Percentiles rank a stretch among this genome's conserved stretches.
phyloP scores from a whole-genome alignment of 2,329 filamentous ascomycete species.

The Claviceps pazoutovae region DNA sequence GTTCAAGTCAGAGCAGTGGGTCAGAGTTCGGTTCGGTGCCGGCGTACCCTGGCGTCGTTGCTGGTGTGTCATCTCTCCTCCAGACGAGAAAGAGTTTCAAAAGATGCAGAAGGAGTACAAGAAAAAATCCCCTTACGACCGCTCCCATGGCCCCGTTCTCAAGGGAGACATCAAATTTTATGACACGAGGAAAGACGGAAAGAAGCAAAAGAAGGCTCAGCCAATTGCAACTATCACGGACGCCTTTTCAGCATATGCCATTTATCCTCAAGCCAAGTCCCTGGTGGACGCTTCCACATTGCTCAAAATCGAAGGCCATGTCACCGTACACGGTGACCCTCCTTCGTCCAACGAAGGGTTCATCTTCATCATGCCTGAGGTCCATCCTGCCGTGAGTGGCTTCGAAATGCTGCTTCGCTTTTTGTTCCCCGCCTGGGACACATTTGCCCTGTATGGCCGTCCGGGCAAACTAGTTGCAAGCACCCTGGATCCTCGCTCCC shows the following conservation, averaged over 20 bases:
- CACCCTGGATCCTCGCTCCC: slow-evolving; percentile 67
- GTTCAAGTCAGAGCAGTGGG: slow-evolving; percentile 79
- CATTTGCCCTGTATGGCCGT: slow-evolving; percentile 80
- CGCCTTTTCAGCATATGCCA: slow-evolving; percentile 82
- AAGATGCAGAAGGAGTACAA: slow-evolving; percentile 76
- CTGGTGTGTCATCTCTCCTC: slow-evolving; percentile 89
- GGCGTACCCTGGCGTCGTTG: slow-evolving; percentile 93
- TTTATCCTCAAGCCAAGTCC: slow-evolving; percentile 89
- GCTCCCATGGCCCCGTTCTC: slow-evolving; percentile 48
- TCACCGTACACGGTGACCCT: slow-evolving; percentile 71
- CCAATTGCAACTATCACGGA: slow-evolving; percentile 88
- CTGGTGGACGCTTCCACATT: slow-evolving; percentile 89
- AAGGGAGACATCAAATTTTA: slow-evolving; percentile 94
- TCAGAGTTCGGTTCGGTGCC: slow-evolving; percentile 84
- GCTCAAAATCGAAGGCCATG: slow-evolving; percentile 82
- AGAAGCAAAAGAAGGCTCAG: slow-evolving; percentile 79
- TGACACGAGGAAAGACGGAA: slow-evolving; percentile 57
- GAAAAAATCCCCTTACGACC: slow-evolving; percentile 70
- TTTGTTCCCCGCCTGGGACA: slow-evolving; percentile 87
- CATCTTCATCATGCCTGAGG: slow-evolving; percentile 95
- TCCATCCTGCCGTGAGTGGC: slow-evolving; percentile 77
- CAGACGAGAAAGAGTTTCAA: slow-evolving; percentile 81
- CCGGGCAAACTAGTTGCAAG: slow-evolving; percentile 79
- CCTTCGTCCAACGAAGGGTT: slow-evolving; percentile 78
- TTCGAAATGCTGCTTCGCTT: slow-evolving; percentile 93